phyloP scores from a whole-genome alignment of 2,329 filamentous ascomycete genomes.

The Coniochaeta pulveracea region DNA sequence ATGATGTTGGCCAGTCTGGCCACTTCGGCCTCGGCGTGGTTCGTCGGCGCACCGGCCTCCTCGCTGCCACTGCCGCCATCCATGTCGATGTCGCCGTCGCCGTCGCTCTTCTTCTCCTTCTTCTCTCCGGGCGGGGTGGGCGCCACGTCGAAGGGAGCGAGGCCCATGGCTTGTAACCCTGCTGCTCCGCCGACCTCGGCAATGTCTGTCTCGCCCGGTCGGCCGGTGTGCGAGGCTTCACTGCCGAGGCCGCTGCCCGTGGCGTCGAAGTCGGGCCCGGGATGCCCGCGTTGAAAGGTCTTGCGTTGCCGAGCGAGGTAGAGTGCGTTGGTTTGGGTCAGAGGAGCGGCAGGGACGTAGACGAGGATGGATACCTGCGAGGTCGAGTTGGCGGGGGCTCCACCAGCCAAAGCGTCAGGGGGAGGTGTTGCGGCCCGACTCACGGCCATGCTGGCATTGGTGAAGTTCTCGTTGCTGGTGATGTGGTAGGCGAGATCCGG shows the following conservation, averaged over 20 bases:
- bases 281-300: conserved; percentile 26
- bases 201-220: conserved; percentile 39
- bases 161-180: conserved; percentile 45
- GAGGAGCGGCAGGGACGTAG: conserved; percentile 40
- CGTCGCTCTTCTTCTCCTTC: conserved; percentile 13
- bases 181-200: conserved; percentile 36
- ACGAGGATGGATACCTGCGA: conserved; percentile 35
- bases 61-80: conserved; percentile 6
- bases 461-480: conserved; percentile 39
- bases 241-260: conserved; percentile 36
- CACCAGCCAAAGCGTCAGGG: conserved; percentile 6
- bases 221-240: conserved; percentile 37
- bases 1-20: conserved; percentile 44
- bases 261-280: conserved; percentile 40
- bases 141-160: conserved; percentile 37
- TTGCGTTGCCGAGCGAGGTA: conserved; percentile 30
- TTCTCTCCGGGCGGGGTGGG: conserved; percentile 16
- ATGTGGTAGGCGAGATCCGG: conserved; percentile 46
- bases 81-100: conserved; percentile 14
- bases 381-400: conserved; percentile 5
- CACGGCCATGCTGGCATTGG: conserved; percentile 30
- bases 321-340: conserved; percentile 29
- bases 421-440: conserved; percentile 21
- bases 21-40: conserved; percentile 37
- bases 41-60: conserved; percentile 6